Base-by-base conservation (phyloP, 768 basidiomycete species). In the Podaxis pistillaris region DNA sequence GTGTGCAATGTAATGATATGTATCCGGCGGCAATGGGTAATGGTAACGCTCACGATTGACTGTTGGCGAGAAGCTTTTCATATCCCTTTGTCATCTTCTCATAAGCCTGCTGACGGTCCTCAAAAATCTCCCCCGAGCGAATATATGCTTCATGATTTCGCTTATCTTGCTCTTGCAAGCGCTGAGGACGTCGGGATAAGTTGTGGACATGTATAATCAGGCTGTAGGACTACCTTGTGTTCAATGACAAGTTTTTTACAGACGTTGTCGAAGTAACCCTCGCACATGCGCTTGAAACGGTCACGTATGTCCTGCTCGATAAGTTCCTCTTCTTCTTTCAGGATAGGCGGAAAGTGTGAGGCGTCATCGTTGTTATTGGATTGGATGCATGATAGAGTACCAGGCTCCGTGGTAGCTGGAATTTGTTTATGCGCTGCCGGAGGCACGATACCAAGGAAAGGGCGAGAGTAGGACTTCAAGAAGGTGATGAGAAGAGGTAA, bases 101-200 rank as follows among this genome's bases (percentile, higher is more conserved):
- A 72, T 99, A 99, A 9, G 93, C 94, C 74, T 98, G 96, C 73
- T 98, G 96, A 37, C 97, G 86, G 73, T 99, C 97, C 71, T 99
- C 97, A 68, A 99, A 99, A 65, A 99, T 98, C 75, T 99, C 96
- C 28, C 97, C 97, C 2, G 96, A 98, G 36, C 96, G 93, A 67
- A 99, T 98, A 72, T 99, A 99, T 62, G 97, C 97, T 79, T 99
- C 97, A 71, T 98, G 96, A 69, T 99, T 99, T 56, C 91, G 84
- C 65, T 89, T 89, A 73, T 98, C 97, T 76, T 97, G 96, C 66
- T 97, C 94, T 88, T 98, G 94, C 51, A 99, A 81, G 53, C 90
- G 88, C 96, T 98, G 69, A 30, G 57, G 5, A 53, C 9, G 57
- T 55, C 12, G 44, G 54, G 28, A 49, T 56, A 55, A 38, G 28